Evolutionary conservation across 2,329 filamentous ascomycete species (phyloP).

Genomic region (Aureobasidium musti): DNA sequence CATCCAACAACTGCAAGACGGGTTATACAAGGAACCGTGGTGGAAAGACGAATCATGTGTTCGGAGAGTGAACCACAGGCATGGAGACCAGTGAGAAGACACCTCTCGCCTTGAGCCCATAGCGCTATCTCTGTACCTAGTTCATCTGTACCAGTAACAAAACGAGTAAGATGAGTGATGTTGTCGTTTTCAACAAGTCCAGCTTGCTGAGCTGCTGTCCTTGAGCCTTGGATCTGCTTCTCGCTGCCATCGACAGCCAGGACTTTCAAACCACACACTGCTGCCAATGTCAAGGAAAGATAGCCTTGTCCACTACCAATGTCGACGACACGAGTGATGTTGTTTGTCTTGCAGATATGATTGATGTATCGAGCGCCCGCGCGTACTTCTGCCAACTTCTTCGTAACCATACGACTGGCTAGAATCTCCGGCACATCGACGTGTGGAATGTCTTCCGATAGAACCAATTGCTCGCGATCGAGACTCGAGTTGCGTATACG

Average conservation of each 20-base stretch:
- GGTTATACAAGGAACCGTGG: conserved; percentile 19
- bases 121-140: conserved; percentile 14
- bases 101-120: conserved; percentile 28
- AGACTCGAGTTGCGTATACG: conserved; percentile 29
- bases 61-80: conserved; percentile 31
- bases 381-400: conserved; percentile 31
- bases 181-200: conserved; percentile 29
- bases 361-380: conserved; percentile 30
- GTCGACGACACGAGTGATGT: conserved; percentile 29
- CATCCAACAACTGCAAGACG: conserved; percentile 30
- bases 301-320: conserved; percentile 32
- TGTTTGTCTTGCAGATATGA: conserved; percentile 29
- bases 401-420: conserved; percentile 29
- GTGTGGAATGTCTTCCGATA: conserved; percentile 11
- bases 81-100: conserved; percentile 31
- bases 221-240: conserved; percentile 31
- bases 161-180: conserved; percentile 29
- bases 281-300: conserved; percentile 30
- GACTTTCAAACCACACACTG: conserved; percentile 27
- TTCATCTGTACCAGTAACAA: conserved; percentile 22
- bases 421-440: conserved; percentile 24
- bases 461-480: conserved; percentile 26
- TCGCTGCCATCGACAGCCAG: conserved; percentile 32
- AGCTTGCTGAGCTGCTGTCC: conserved; percentile 27
- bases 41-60: conserved; percentile 31